A percentile compares a stretch with the other conserved stretches of the same genome.
Evolutionary conservation across 306 rosid genomes (phyloP).

Genomic region (Phaseolus lunatus): DNA sequence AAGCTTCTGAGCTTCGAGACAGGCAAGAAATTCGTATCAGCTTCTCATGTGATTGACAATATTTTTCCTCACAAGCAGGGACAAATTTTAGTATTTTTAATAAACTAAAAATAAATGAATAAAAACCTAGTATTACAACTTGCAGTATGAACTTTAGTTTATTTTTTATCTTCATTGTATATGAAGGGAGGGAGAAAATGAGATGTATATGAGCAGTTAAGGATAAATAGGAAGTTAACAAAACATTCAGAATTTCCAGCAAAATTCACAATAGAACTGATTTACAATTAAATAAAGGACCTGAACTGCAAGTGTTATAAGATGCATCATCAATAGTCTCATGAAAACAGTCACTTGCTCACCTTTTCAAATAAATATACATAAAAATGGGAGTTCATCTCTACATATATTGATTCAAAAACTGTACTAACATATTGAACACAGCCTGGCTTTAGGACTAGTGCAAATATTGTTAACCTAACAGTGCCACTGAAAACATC

Average conservation of each 20-base stretch:
- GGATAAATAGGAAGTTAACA: constrained; percentile 1
- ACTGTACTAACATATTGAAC: constrained; percentile 36
- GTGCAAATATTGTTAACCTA: constrained; percentile 29
- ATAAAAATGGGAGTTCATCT: constrained; percentile 21
- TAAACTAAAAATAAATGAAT: neutral
- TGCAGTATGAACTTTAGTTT: neutral
- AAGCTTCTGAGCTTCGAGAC: constrained; percentile 33
- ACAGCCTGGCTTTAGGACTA: constrained; percentile 39
- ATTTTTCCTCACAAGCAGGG: neutral
- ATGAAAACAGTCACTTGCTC: constrained; percentile 28
- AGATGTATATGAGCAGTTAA: neutral
- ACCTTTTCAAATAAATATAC: constrained; percentile 21
- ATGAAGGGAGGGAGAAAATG: neutral
- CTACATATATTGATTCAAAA: constrained; percentile 30
- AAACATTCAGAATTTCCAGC: constrained; percentile 21
- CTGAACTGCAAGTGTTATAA: constrained; percentile 35
- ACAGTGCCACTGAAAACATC: constrained; percentile 5
- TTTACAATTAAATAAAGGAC: constrained; percentile 44
- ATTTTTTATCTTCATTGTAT: constrained; percentile 4
- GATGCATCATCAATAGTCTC: constrained; percentile 25
- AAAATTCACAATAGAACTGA: constrained; percentile 37
- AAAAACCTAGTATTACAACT: neutral
- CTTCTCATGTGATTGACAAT: neutral
- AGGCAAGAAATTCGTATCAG: constrained; percentile 22
- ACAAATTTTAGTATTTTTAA: neutral